Evolutionary conservation across 345 rosid genomes (phyloP), one percentile per base, ranked within the genome.

Genomic region (Syzygium oleosum): DNA sequence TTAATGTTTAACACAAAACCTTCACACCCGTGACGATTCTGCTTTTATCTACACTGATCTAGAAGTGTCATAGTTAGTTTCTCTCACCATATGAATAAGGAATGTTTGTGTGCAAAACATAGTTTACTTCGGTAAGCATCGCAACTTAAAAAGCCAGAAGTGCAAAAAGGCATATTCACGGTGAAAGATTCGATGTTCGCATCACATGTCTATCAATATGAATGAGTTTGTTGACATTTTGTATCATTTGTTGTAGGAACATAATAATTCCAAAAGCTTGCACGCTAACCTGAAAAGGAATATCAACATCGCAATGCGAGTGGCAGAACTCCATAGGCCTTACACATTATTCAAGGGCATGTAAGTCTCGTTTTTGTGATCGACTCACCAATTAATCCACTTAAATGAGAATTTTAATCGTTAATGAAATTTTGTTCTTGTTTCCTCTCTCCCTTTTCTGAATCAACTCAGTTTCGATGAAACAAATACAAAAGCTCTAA

Each of bases 261-360:
- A 89, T 46, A 83, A 86, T 55, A 23, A 54, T 21, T 87, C 90
- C 56, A 87, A 90, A 52, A 87, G 87, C 78, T 27, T 85, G 51
- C 88, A 86, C 12, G 86, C 25, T 10, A 85, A 90, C 49, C 86
- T 91, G 54, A 87, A 87, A 80, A 83, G 88, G 43, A 92, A 87
- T 88, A 86, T 90, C 85, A 89, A 84, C 8, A 83, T 84, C 25
- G 92, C 87, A 34, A 86, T 92, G 87, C 77, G 87, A 78, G 10
- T 92, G 73, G 90, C 88, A 27, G 91, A 92, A 15, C 91, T 92
- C 31, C 90, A 91, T 88, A 79, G 61, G 68, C 92, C 92, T 25
- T 91, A 91, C 84, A n/a, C 85, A 58, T 91, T 92, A 89, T 92
- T 91, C 89, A 65, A 63, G 17, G 94, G 92, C 84, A 85, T 90